Base-by-base conservation (phyloP, 2,329 filamentous ascomycete species). In the Ophiosphaerella herpotricha region DNA sequence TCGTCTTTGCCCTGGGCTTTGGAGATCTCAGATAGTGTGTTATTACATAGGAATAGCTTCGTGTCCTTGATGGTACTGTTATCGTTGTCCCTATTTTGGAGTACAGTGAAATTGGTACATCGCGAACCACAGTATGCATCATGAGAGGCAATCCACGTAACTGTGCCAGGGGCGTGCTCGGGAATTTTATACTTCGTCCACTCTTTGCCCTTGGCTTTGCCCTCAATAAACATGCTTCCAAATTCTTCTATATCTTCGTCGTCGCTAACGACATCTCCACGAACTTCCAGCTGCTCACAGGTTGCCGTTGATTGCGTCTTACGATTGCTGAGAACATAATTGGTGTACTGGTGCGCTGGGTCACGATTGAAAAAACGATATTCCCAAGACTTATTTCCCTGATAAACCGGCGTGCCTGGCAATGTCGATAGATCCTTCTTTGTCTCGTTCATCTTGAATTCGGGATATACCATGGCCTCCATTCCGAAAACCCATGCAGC, bases 291-390 rank as follows among this genome's bases (percentile, higher is more conserved):
- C 33, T 67, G 33, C 7, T 50, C 31, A 45, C 68, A 72, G 4
- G 57, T 57, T 2, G 67, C 61, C 0, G 8, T 46, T 2, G 62
- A 58, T 2, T 43, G 54, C 0, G 72, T 46, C 13, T 50, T 66
- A 21, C 70, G 60, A 2, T 49, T 50, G 8, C 63, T 64, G 7
- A 65, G 49, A 5, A 64, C 24, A 37, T 70, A 70, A 38, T 71
- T 66, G 12, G 60, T 57, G 36, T 58, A 73, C 13, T 55, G 54
- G 11, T 64, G 66, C 0, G 46, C 36, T 4, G 68, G 67, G n/a
- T 72, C 65, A 5, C 69, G 63, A 34, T 70, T 71, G 43, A 66
- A 60, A 43, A 73, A 72, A 8, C 57, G 54, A 44, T 72, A 73
- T 9, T 66, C 57, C 43, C 64, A 69, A 1, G 45, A 54, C 1